Base-by-base conservation (phyloP, 2,329 filamentous ascomycete species). In the Cladosporium velox region DNA sequence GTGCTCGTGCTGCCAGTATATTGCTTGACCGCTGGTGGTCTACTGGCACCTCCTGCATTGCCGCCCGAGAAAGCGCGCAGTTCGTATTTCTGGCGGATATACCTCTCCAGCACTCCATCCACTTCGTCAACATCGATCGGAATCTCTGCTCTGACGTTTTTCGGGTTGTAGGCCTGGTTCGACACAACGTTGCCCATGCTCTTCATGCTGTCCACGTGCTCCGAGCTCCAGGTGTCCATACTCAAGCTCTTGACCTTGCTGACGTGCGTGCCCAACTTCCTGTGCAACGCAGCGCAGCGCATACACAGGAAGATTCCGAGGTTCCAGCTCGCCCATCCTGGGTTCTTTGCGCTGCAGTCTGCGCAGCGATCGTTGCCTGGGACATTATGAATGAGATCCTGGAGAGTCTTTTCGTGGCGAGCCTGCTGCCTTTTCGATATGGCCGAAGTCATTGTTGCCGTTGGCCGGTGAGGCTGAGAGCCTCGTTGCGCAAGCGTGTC, bases 261-360 rank as follows among this genome's bases (percentile, higher is more conserved):
- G 69, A 99, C 92, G 79, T 99, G 95, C 49, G 95, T 98, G 68
- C 95, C 95, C 75, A 99, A 84, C 81, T 98, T 98, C 76, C 95
- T 91, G 82, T 99, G 95, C 75, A 98, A 87, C 64, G 93, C 87
- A 64, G 93, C 95, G 84, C 95, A 99, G 77, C 95, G 92, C 91
- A 99, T 96, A 81, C 95, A 99, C 60, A 99, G 84, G 78, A 99
- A 99, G 70, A 98, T 88, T 67, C 95, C 95, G 80, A 99, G 83
- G 91, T 97, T 97, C 93, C 93, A 97, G 82, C 92, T 96, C 79
- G 93, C 93, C 93, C 93, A 97, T 82, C 89, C 92, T 88, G 95
- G 95, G 80, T 97, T 98, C 78, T 89, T 88, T 68, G 92, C 90
- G 76, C 89, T 87, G 81, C 95, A 99, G 81, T 99, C 95, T 70